Conservation (phyloP, 345 rosid genomes). For the Eutrema japonicum region DNA sequence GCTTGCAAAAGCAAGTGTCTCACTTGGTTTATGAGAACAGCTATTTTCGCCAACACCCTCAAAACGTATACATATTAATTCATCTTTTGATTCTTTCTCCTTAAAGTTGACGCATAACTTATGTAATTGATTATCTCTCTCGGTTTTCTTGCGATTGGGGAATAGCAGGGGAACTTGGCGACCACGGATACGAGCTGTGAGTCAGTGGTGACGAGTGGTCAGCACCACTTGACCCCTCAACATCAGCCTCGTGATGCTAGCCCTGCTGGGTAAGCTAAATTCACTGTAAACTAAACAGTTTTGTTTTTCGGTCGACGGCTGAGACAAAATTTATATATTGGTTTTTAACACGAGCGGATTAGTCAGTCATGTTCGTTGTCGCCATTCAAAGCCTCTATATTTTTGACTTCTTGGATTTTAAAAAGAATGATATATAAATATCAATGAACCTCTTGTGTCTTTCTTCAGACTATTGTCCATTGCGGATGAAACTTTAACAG, state of each 20-base stretch:
- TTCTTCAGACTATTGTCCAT: conserved; percentile 68
- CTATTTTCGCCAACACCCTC: conserved; percentile 85
- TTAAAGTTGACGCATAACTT: conserved; percentile 18
- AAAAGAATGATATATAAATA: neutral
- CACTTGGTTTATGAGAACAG: conserved; percentile 96
- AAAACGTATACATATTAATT: conserved; percentile 52
- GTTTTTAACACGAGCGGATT: no score
- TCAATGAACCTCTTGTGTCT: conserved; percentile 13
- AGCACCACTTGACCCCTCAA: conserved; percentile 74
- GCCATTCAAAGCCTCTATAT: neutral
- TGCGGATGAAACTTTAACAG: conserved; percentile 99
- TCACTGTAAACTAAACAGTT: no score
- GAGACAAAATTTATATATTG: no score
- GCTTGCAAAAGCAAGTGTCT: conserved; percentile 97
- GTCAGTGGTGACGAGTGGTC: conserved; percentile 94
- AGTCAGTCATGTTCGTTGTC: neutral
- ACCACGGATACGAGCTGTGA: conserved; percentile 93
- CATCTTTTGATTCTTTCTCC: conserved; percentile 25
- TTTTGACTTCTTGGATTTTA: neutral
- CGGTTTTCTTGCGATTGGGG: conserved; percentile 15
- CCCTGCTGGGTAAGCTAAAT: conserved; percentile 85
- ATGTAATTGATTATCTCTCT: conserved; percentile 18
- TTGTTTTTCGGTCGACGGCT: no score
- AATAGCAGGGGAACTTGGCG: conserved; percentile 61
- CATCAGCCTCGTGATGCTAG: conserved; percentile 95